Evolutionary conservation across 1,284 basidiomycete genomes (phyloP).

Genomic region (Exobasidium rhododendri): DNA sequence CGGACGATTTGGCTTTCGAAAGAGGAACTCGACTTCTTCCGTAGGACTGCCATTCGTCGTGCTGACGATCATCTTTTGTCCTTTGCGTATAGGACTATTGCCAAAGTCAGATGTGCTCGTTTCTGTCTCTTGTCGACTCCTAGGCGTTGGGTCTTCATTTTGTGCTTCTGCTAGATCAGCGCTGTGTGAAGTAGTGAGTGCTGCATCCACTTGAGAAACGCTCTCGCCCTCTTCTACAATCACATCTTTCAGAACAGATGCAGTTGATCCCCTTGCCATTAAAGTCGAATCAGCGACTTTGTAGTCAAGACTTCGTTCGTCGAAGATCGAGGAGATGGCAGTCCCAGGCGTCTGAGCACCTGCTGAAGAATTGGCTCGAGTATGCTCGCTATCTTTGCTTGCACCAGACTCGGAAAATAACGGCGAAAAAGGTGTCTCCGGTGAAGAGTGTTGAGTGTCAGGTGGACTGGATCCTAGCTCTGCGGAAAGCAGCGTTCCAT

Average conservation of each 20-base stretch:
- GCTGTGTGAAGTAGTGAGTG: background rate
- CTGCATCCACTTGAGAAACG: background rate
- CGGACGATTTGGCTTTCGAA: background rate
- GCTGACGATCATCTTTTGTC: background rate
- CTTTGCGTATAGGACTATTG: constrained; percentile 2
- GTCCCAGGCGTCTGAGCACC: background rate
- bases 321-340: constrained; percentile 10
- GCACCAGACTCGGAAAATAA: constrained; percentile 32
- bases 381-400: background rate
- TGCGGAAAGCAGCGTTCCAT: background rate
- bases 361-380: background rate
- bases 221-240: background rate
- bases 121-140: constrained; percentile 14
- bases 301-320: background rate
- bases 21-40: background rate
- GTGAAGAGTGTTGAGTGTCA: constrained; percentile 18
- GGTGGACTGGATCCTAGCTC: background rate
- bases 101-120: background rate
- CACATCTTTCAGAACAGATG: background rate
- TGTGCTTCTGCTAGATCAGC: background rate
- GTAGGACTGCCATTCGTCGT: constrained; percentile 5
- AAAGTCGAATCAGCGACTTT: background rate
- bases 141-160: constrained; percentile 1
- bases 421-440: constrained; percentile 36
- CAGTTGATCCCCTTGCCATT: background rate